Evolutionary conservation across 257 asterid species (phyloP).

Genomic region (Solanum piurae): DNA sequence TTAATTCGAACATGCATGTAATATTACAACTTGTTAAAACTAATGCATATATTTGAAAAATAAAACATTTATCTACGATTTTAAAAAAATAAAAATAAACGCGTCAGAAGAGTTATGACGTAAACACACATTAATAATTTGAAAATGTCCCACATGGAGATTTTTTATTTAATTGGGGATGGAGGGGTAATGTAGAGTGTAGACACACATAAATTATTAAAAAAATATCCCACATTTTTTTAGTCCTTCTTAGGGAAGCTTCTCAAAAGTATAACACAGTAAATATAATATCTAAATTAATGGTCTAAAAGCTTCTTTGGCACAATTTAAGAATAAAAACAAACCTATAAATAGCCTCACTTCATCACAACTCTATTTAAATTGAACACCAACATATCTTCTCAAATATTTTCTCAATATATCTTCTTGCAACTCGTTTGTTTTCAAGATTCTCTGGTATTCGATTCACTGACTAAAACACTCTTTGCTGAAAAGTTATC

Average conservation of each 20-base stretch:
- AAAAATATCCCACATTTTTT: neutral
- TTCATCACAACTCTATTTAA: neutral
- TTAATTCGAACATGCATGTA: neutral
- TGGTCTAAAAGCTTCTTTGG: slow-evolving; percentile 20
- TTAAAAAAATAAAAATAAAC: neutral
- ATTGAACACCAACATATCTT: neutral
- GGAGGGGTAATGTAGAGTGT: neutral
- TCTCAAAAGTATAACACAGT: neutral
- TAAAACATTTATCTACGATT: too few relatives aligned
- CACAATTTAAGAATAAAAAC: slow-evolving; percentile 1
- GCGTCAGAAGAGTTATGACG: neutral
- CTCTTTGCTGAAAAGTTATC: accelerated
- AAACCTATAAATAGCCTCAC: slow-evolving; percentile 5
- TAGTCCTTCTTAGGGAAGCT: neutral
- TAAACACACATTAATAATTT: neutral
- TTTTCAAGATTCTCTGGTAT: neutral
- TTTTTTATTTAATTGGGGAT: neutral
- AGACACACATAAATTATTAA: neutral
- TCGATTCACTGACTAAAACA: neutral
- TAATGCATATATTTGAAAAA: neutral
- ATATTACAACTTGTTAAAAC: too few relatives aligned
- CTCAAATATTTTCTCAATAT: neutral
- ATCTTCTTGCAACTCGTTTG: neutral
- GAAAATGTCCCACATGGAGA: neutral
- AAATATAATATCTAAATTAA: slow-evolving; percentile 3